A percentile compares a stretch with the other conserved stretches of the same genome.
Conservation (phyloP, 2,329 filamentous ascomycete species). For the Botrytis porri region DNA sequence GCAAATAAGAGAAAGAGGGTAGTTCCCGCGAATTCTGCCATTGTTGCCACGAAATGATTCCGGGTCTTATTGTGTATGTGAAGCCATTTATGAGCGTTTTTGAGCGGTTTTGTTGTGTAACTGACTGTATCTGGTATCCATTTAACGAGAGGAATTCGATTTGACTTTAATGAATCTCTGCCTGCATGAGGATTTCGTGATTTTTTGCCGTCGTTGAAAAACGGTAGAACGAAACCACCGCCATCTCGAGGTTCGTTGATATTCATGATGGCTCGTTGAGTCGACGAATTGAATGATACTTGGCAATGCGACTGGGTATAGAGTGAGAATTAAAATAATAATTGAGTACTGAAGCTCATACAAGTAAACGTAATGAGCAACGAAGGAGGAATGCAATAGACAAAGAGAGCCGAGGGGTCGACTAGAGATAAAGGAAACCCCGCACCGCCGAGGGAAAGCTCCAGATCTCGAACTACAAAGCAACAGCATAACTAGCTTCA, state of each 20-base stretch:
- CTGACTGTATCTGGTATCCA: constrained; percentile 27
- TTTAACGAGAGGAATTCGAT: constrained; percentile 23
- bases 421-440: constrained; percentile 1
- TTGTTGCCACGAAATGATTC: constrained; percentile 24
- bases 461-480: constrained; percentile 1
- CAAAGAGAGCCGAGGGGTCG: neutral
- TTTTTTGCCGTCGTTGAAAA: constrained; percentile 24
- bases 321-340: neutral
- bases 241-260: constrained; percentile 29
- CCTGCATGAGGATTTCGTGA: constrained; percentile 15
- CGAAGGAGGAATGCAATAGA: neutral
- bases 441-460: neutral
- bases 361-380: neutral
- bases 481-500: neutral
- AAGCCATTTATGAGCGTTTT: constrained; percentile 19
- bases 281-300: constrained; percentile 19
- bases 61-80: constrained; percentile 19
- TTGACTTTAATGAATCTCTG: constrained; percentile 27
- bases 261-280: constrained; percentile 26
- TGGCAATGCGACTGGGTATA: neutral
- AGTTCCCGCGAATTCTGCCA: constrained; percentile 31
- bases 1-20: constrained; percentile 34
- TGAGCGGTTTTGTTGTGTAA: neutral
- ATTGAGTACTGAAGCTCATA: neutral
- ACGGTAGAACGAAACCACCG: constrained; percentile 29